Conservation (phyloP, 345 rosid species). For the Salix viminalis region DNA sequence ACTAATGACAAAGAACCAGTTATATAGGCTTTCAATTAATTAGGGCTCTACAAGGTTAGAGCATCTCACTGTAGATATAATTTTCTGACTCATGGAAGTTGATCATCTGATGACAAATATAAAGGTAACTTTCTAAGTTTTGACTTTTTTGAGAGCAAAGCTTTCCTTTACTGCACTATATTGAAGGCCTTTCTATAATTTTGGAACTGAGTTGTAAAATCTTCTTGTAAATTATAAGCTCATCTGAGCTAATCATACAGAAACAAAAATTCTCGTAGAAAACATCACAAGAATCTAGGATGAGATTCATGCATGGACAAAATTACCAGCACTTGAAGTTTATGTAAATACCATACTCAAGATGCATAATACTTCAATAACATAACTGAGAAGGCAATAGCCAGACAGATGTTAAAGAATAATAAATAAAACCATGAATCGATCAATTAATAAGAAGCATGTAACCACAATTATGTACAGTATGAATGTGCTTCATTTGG, state of each 20-base stretch:
- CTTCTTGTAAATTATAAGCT: background rate
- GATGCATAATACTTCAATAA: background rate
- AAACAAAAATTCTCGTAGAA: background rate
- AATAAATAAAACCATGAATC: background rate
- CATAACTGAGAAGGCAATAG: background rate
- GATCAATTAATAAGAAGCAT: background rate
- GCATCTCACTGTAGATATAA: background rate
- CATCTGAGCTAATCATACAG: background rate
- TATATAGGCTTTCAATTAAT: background rate
- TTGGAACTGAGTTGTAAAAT: background rate
- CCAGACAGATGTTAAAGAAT: background rate
- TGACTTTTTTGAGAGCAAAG: background rate
- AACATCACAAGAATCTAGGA: background rate
- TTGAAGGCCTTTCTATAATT: background rate
- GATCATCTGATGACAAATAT: background rate
- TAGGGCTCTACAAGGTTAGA: background rate
- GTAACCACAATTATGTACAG: background rate
- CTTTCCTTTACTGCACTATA: background rate
- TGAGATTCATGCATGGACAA: background rate
- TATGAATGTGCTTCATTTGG: background rate
- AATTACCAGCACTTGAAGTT: background rate
- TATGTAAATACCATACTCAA: background rate
- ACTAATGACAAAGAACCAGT: too few species aligned
- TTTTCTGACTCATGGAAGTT: background rate
- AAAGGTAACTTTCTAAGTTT: background rate